Evolutionary conservation across 441 rosid species (phyloP).

Genomic region (Erodium texanum): DNA sequence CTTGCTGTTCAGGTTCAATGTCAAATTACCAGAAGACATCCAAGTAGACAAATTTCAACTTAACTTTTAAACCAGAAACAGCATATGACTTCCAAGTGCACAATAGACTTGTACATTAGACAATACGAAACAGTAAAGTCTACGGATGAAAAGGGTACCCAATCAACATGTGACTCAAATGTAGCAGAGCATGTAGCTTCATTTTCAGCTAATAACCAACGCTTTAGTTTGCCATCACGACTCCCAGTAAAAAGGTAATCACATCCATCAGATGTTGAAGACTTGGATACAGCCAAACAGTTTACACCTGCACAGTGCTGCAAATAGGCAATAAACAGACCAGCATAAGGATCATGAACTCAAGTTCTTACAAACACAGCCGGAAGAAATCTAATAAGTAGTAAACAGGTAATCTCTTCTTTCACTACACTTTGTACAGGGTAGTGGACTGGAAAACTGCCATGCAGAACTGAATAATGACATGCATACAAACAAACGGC

Average conservation of each 20-base stretch:
- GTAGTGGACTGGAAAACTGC: neutral
- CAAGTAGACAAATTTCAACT: neutral
- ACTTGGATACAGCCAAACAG: constrained; percentile 66
- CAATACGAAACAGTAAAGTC: constrained; percentile 16
- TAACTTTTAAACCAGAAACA: neutral
- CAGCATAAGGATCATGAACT: neutral
- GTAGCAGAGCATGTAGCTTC: constrained; percentile 82
- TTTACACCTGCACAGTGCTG: constrained; percentile 98
- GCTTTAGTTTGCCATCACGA: constrained; percentile 97
- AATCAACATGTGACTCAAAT: constrained; percentile 98
- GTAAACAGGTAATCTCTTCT: neutral
- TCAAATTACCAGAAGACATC: neutral
- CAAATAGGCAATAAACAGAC: constrained; percentile 21
- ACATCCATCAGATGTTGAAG: constrained; percentile 42
- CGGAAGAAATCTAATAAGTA: neutral
- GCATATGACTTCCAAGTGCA: neutral
- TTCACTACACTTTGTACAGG: neutral
- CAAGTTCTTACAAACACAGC: neutral
- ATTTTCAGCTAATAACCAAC: constrained; percentile 76
- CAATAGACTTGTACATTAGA: neutral
- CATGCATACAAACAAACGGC: neutral
- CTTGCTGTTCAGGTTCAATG: constrained; percentile 5
- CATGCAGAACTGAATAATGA: neutral
- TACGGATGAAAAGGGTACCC: constrained; percentile 44
- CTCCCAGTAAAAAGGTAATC: constrained; percentile 88